These are phyloP conservation scores for Sparassis latifolia DNA, from an alignment of 1,284 basidiomycete genomes.

Conservation along the genomic window DNA sequence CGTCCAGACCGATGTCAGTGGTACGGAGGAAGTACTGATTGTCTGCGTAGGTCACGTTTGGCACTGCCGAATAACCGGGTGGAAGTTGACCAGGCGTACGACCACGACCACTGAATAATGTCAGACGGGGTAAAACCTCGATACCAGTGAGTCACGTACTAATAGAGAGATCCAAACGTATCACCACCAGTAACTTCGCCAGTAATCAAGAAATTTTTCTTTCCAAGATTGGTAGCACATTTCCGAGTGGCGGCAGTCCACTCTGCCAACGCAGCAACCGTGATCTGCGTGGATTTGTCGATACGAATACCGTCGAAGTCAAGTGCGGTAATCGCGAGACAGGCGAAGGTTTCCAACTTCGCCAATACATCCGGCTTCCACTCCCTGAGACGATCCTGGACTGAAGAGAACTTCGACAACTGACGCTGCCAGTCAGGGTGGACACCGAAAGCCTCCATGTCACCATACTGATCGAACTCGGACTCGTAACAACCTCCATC, in stretches of 20 bases:
- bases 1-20: constrained; percentile 60
- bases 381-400: constrained; percentile 89
- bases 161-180: constrained; percentile 80
- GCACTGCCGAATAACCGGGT: constrained; percentile 58
- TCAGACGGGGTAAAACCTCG: not conserved
- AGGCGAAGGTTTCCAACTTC: constrained; percentile 73
- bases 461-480: constrained; percentile 90
- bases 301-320: constrained; percentile 91
- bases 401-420: constrained; percentile 88
- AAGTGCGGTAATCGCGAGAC: constrained; percentile 79
- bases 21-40: constrained; percentile 77
- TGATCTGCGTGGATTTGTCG: constrained; percentile 90
- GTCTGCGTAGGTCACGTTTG: constrained; percentile 53
- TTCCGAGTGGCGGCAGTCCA: constrained; percentile 72
- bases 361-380: constrained; percentile 76
- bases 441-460: constrained; percentile 94
- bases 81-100: constrained; percentile 69
- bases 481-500: constrained; percentile 69
- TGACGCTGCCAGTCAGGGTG: constrained; percentile 93
- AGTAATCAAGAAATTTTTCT: constrained; percentile 83
- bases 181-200: constrained; percentile 95
- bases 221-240: constrained; percentile 67
- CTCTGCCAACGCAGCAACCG: constrained; percentile 68
- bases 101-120: constrained; percentile 64
- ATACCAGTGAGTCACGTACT: constrained; percentile 39